Evolutionary conservation across 2,329 filamentous ascomycete genomes (phyloP), one percentile per base, ranked within the genome.

Genomic region (Pseudocercospora cruenta): DNA sequence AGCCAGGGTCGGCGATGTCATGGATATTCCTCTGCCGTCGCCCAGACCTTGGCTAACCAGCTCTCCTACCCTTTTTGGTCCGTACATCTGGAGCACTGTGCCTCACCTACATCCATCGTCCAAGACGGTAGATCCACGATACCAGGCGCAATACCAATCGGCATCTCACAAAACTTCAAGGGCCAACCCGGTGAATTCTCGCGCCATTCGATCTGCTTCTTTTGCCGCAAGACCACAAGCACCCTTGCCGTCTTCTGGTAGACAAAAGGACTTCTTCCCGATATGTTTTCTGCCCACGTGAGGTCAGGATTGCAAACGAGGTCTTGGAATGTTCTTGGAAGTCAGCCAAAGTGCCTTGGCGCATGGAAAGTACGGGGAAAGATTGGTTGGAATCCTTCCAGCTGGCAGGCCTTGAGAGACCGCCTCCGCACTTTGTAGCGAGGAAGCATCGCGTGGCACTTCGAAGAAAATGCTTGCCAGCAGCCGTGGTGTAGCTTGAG

Each of bases 261-360:
- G 45, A 9, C n/a, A 22, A 4, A 54, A 49, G 54, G 49, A 60
- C 60, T 36, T 60, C 28, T 36, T 33, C 36, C 60, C 60, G 60
- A 63, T 31, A 61, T 55, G 28, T 66, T 63, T 55, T 60, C 54
- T 45, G 60, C 16, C 31, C 60, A 58, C 60, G 64, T 66, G 60
- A 51, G 58, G 19, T 12, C n/a, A 26, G 54, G 22, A 33, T 57
- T 19, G 21, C 21, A 54, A 54, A 26, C 64, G 62, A 66, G 55
- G 59, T 60, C 60, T 61, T 63, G 62, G 59, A 60, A 58, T 55
- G 55, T 54, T 66, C 64, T 66, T 63, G 64, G 64, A 63, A 66
- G 21, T 60, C 53, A 45, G 53, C 47, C 43, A 66, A 63, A 47
- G 54, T 63, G 60, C 47, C 51, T 54, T 54, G 51, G 51, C 51